These are phyloP conservation scores for Apiospora marii DNA, from an alignment of 2,329 filamentous ascomycete species.

Conservation along the genomic window DNA sequence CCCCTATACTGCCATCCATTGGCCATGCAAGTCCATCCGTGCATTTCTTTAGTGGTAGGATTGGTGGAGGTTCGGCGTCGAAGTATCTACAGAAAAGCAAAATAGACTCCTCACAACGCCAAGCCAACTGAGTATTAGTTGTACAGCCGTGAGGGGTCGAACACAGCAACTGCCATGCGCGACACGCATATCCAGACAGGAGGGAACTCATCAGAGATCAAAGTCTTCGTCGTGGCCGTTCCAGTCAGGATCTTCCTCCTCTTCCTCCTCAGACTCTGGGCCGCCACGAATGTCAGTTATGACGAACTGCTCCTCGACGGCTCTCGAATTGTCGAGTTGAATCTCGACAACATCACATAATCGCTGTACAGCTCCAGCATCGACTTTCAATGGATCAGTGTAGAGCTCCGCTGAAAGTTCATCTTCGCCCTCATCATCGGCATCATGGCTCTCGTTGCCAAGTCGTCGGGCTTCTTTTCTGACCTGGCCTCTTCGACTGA, in stretches of 20 bases:
- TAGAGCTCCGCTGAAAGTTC: slow-evolving; percentile 34
- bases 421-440: slow-evolving; percentile 45
- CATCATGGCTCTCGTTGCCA: slow-evolving; percentile 22
- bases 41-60: no score
- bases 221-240: neutral
- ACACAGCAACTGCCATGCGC: neutral
- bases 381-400: neutral
- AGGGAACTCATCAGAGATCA: neutral
- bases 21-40: neutral
- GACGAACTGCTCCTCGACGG: slow-evolving; percentile 14
- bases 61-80: neutral
- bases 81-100: neutral
- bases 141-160: neutral
- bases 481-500: slow-evolving; percentile 30
- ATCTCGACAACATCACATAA: slow-evolving; percentile 20
- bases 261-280: slow-evolving; percentile 11
- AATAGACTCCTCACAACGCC: neutral
- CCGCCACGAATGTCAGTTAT: slow-evolving; percentile 2
- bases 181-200: neutral
- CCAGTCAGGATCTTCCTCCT: slow-evolving; percentile 17
- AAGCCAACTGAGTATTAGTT: slow-evolving; percentile 4
- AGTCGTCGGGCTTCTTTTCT: slow-evolving; percentile 34
- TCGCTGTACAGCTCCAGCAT: neutral
- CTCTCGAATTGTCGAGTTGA: slow-evolving; percentile 14
- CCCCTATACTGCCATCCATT: neutral